phyloP scores from a whole-genome alignment of 371 early-diverging fungal genomes.

The Mucor circinelloides region DNA sequence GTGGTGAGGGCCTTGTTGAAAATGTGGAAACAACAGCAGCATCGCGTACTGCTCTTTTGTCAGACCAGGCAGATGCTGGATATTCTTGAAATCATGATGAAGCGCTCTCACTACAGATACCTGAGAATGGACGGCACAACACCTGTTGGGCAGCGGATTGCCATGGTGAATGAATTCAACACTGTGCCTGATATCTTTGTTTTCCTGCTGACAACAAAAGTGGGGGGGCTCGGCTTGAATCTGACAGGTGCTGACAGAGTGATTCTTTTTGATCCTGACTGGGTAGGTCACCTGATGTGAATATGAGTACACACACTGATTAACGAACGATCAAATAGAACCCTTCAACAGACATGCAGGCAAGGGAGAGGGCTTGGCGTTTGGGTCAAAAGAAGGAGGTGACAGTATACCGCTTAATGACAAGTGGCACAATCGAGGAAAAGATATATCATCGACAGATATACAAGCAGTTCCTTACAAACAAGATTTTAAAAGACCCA shows the following conservation, averaged over 20 bases:
- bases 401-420: slow-evolving; percentile 96
- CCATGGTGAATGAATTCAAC: slow-evolving; percentile 92
- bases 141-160: slow-evolving; percentile 77
- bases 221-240: slow-evolving; percentile 97
- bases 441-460: slow-evolving; percentile 98
- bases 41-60: slow-evolving; percentile 93
- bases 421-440: slow-evolving; percentile 97
- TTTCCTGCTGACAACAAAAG: slow-evolving; percentile 96
- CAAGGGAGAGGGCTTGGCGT: slow-evolving; percentile 96
- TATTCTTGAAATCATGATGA: slow-evolving; percentile 81
- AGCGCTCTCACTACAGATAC: slow-evolving; percentile 57
- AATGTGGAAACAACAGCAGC: slow-evolving; percentile 85
- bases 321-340: slow-evolving; percentile 55
- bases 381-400: slow-evolving; percentile 92
- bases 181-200: slow-evolving; percentile 67
- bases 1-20: slow-evolving; percentile 84
- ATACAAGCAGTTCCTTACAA: slow-evolving; percentile 95
- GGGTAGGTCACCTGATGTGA: slow-evolving; percentile 59
- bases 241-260: slow-evolving; percentile 95
- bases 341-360: slow-evolving; percentile 96
- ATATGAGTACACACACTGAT: too few species aligned
- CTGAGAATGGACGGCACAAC: slow-evolving; percentile 97
- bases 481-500: slow-evolving; percentile 95
- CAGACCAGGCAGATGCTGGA: slow-evolving; percentile 98
- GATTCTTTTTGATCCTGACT: slow-evolving; percentile 98